Evolutionary conservation across 345 rosid genomes (phyloP).

Genomic region (Crucihimalaya himalaica): DNA sequence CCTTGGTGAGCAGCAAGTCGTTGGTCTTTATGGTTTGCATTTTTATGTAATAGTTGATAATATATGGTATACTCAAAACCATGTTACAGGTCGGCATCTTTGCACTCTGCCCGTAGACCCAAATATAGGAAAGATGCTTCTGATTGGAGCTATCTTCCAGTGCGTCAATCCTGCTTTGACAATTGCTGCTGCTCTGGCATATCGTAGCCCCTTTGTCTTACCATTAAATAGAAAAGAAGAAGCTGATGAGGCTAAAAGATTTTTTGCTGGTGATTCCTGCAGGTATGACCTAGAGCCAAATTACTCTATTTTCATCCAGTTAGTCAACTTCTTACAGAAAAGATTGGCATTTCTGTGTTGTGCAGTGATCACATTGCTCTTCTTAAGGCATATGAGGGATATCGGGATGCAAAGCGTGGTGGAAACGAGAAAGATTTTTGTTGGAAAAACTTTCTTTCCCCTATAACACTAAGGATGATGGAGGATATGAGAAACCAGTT

Average conservation of each 20-base stretch:
- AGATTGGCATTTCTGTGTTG: constrained; percentile 18
- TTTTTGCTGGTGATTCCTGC: constrained; percentile 94
- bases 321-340: constrained; percentile 15
- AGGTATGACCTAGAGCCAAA: constrained; percentile 48
- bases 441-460: constrained; percentile 87
- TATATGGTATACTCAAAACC: constrained; percentile 21
- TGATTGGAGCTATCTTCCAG: constrained; percentile 89
- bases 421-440: constrained; percentile 73
- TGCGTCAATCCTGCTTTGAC: constrained; percentile 94
- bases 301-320: background rate
- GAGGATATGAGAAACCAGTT: constrained; percentile 97
- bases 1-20: constrained; percentile 57
- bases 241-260: constrained; percentile 90
- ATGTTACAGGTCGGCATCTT: constrained; percentile 73
- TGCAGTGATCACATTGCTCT: constrained; percentile 98
- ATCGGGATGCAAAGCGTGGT: constrained; percentile 68
- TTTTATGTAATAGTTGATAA: constrained; percentile 2
- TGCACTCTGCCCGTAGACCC: constrained; percentile 87
- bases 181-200: constrained; percentile 90
- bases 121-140: constrained; percentile 95
- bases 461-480: constrained; percentile 82
- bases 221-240: constrained; percentile 80
- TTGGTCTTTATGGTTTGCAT: constrained; percentile 11
- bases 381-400: constrained; percentile 87
- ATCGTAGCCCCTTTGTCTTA: constrained; percentile 91